These are phyloP conservation scores for Dipteronia dyeriana DNA, from an alignment of 345 rosid species.

Conservation along the genomic window DNA sequence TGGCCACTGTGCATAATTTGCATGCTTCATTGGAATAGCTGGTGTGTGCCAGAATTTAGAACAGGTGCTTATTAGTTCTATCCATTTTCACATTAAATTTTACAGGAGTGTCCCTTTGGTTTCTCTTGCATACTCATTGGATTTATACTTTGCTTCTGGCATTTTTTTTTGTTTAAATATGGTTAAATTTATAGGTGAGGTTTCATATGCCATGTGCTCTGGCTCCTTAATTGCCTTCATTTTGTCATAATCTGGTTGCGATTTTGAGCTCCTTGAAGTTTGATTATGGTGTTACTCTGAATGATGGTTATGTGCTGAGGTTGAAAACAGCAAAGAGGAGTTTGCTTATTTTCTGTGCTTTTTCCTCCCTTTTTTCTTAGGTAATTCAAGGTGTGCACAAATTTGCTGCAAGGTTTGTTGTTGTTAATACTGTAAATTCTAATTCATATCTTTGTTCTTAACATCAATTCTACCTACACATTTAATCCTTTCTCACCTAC, in stretches of 20 bases:
- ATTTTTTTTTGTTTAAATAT: conserved; percentile 29
- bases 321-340: conserved; percentile 77
- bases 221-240: conserved; percentile 54
- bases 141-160: conserved; percentile 24
- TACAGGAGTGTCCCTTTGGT: not conserved
- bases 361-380: not conserved
- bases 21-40: not conserved
- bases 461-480: not conserved
- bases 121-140: conserved; percentile 24
- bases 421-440: not conserved
- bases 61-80: conserved; percentile 1
- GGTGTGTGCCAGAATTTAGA: not conserved
- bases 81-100: not conserved
- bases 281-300: conserved; percentile 36
- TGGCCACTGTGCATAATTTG: not conserved
- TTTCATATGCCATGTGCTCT: conserved; percentile 79
- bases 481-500: not conserved
- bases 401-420: not conserved
- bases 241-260: conserved; percentile 56
- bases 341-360: conserved; percentile 61
- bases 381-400: not conserved
- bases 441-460: not conserved
- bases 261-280: conserved; percentile 68
- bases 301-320: conserved; percentile 50
- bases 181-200: conserved; percentile 58